These are phyloP conservation scores for Flaveria bidentis DNA, from an alignment of 129 eudicot genomes.

Conservation along the genomic window DNA sequence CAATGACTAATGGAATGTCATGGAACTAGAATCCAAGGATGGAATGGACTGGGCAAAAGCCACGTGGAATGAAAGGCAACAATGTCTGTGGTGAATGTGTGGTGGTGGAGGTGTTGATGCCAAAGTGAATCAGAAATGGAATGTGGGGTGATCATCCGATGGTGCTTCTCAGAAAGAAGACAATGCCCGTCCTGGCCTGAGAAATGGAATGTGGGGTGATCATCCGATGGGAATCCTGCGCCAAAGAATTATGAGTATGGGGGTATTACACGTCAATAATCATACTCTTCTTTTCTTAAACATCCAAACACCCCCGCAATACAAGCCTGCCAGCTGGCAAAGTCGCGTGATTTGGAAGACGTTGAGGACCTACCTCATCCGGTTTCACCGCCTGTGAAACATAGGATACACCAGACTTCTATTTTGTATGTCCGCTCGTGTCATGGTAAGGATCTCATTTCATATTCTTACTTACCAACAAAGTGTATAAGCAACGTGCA, in stretches of 20 bases:
- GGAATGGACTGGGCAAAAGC: constrained; percentile 60
- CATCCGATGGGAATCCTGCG: constrained; percentile 82
- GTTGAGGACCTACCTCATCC: constrained; percentile 18
- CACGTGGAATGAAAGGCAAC: constrained; percentile 62
- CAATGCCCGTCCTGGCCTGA: constrained; percentile 54
- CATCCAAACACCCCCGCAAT: constrained; percentile 63
- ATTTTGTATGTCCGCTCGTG: constrained; percentile 14
- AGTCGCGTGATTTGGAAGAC: constrained; percentile 24
- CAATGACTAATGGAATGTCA: constrained; percentile 69
- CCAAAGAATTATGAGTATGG: constrained; percentile 83
- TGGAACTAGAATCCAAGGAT: constrained; percentile 68
- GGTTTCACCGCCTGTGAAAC: constrained; percentile 18
- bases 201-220: constrained; percentile 56
- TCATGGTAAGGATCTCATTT: constrained; percentile 27
- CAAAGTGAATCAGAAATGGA: constrained; percentile 54
- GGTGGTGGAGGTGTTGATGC: constrained; percentile 53
- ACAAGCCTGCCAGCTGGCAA: constrained; percentile 34
- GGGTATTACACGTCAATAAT: constrained; percentile 55
- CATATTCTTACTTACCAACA: constrained; percentile 37
- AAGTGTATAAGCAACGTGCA: constrained; percentile 1
- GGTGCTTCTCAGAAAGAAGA: constrained; percentile 72
- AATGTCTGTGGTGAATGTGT: constrained; percentile 65
- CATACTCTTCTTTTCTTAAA: constrained; percentile 43
- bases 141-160: too few species aligned
- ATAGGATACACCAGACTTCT: constrained; percentile 23